Conservation (phyloP, 2,329 filamentous ascomycete genomes). For the Dothistroma pini region DNA sequence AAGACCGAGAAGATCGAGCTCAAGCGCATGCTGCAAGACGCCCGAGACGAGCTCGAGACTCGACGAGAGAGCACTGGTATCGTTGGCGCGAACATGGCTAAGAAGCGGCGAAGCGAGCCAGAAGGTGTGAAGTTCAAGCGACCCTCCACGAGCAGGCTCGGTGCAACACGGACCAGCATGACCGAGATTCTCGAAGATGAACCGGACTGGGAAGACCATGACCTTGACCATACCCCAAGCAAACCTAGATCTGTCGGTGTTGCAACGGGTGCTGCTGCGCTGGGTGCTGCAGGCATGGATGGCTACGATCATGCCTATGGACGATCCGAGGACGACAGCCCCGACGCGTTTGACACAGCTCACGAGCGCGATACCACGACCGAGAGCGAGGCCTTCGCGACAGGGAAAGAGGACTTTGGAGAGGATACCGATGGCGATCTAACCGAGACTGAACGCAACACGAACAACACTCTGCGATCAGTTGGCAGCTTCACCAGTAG, state of each 20-base stretch:
- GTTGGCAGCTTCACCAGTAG: constrained; percentile 22
- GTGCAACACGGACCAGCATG: constrained; percentile 66
- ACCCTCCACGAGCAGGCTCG: constrained; percentile 67
- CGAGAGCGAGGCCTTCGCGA: constrained; percentile 86
- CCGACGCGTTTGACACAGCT: constrained; percentile 65
- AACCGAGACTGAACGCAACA: constrained; percentile 74
- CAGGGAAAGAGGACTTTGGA: constrained; percentile 73
- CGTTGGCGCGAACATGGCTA: constrained; percentile 45
- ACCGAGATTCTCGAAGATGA: constrained; percentile 78
- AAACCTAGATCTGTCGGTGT: constrained; percentile 34
- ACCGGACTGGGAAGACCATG: constrained; percentile 88
- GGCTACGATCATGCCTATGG: constrained; percentile 59
- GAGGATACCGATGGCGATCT: constrained; percentile 65
- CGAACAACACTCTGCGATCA: constrained; percentile 16
- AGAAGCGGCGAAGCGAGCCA: constrained; percentile 58
- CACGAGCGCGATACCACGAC: constrained; percentile 73
- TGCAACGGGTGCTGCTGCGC: constrained; percentile 32
- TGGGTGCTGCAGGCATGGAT: constrained; percentile 55
- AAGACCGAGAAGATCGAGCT: constrained; percentile 98
- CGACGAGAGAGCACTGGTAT: constrained; percentile 46
- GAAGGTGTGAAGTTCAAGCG: constrained; percentile 69
- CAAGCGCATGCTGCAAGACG: constrained; percentile 90
- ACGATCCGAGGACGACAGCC: constrained; percentile 49
- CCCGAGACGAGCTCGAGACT: constrained; percentile 82
- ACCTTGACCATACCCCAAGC: constrained; percentile 56